Evolutionary conservation across 192 early-diverging fungal species (phyloP).

Genomic region (Lunasporangiospora selenospora): DNA sequence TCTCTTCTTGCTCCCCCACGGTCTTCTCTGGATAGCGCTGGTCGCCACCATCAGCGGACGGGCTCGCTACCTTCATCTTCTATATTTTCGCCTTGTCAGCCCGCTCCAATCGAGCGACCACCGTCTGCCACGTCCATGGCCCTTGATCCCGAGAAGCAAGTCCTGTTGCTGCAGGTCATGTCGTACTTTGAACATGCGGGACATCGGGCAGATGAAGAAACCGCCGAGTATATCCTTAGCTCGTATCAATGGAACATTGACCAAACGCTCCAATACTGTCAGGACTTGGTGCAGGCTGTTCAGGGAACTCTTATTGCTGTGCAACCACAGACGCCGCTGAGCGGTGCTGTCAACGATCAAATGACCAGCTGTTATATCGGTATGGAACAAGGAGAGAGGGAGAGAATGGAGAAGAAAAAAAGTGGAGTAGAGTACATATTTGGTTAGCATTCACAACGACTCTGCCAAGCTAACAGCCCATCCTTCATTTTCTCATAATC

Average conservation of each 20-base stretch:
- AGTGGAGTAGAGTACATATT: slow-evolving; percentile 24
- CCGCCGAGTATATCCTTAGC: slow-evolving; percentile 33
- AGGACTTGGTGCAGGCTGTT: slow-evolving; percentile 43
- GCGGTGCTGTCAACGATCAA: slow-evolving; percentile 67
- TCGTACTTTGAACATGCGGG: slow-evolving; percentile 49
- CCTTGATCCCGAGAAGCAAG: slow-evolving; percentile 30
- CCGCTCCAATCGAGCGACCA: slow-evolving; percentile 4
- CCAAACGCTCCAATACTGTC: slow-evolving; percentile 39
- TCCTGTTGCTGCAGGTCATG: slow-evolving; percentile 32
- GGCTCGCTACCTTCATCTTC: slow-evolving; percentile 21
- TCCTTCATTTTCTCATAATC: not conserved
- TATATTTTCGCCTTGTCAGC: slow-evolving; percentile 1
- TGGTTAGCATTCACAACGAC: not conserved
- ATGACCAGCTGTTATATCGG: slow-evolving; percentile 73
- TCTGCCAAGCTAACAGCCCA: not conserved
- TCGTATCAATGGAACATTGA: slow-evolving; percentile 43
- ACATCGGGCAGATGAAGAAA: slow-evolving; percentile 42
- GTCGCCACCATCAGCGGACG: slow-evolving; percentile 17
- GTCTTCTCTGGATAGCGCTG: slow-evolving; percentile 7
- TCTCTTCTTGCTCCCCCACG: slow-evolving; percentile 17
- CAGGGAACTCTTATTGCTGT: slow-evolving; percentile 34
- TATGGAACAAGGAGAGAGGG: slow-evolving; percentile 13
- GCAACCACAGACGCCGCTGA: slow-evolving; percentile 27
- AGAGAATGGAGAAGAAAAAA: not conserved
- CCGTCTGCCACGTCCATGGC: slow-evolving; percentile 12